These are phyloP conservation scores for Allomyces arbusculus DNA, from an alignment of 192 early-diverging fungal genomes.

Conservation along the genomic window DNA sequence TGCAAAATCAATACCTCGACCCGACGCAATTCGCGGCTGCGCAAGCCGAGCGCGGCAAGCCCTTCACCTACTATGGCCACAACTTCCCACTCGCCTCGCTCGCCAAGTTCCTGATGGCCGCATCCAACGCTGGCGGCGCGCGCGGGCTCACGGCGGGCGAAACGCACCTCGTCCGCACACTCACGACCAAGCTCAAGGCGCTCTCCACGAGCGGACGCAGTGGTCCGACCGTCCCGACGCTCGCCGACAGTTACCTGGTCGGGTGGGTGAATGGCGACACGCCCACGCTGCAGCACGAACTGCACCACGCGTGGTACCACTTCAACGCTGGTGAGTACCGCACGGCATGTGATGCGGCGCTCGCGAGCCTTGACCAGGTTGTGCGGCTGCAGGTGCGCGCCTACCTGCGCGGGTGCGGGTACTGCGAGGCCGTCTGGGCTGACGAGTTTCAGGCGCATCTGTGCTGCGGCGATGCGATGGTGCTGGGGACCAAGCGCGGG, in stretches of 20 bases:
- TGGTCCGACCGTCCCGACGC: neutral
- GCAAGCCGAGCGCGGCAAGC: neutral
- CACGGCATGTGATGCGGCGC: neutral
- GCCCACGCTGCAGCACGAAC: neutral
- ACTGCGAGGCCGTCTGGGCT: neutral
- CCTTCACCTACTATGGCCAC: neutral
- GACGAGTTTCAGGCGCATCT: neutral
- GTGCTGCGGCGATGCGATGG: neutral
- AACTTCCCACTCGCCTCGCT: neutral
- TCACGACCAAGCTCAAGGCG: neutral
- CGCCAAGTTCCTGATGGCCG: neutral
- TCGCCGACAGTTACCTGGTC: neutral
- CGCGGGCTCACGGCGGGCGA: neutral
- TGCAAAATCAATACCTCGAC: neutral
- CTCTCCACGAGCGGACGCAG: neutral
- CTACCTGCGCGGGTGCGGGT: neutral
- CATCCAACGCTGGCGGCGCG: neutral
- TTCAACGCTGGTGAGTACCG: neutral
- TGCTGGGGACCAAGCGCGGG: neutral
- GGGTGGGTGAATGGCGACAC: neutral
- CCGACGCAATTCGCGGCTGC: neutral
- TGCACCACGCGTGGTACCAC: neutral
- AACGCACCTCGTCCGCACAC: neutral
- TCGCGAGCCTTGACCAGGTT: neutral
- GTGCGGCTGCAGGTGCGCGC: neutral